phyloP scores from a whole-genome alignment of 2,329 filamentous ascomycete species.

The Xylaria polymorpha region DNA sequence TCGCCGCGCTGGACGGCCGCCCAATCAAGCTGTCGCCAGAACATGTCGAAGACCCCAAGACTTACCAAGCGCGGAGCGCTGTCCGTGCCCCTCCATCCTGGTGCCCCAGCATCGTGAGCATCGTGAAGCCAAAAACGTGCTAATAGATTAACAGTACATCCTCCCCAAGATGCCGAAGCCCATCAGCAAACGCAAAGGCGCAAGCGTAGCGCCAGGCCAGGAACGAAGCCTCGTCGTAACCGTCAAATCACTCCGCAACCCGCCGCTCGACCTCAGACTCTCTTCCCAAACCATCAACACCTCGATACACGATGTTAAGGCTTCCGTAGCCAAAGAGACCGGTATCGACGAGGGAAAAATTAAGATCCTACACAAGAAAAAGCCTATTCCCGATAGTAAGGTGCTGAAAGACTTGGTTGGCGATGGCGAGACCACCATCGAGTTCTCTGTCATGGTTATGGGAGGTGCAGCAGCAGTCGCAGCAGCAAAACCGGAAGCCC shows the following conservation, averaged over 20 bases:
- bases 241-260: conserved; percentile 82
- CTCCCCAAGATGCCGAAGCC: conserved; percentile 74
- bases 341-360: conserved; percentile 79
- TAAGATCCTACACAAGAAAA: conserved; percentile 87
- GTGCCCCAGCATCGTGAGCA: background rate
- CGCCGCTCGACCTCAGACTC: conserved; percentile 74
- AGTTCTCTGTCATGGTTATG: conserved; percentile 90
- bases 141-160: conserved; percentile 66
- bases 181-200: conserved; percentile 59
- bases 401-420: conserved; percentile 78
- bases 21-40: conserved; percentile 86
- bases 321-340: conserved; percentile 71
- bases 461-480: conserved; percentile 70
- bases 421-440: conserved; percentile 64
- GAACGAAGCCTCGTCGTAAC: conserved; percentile 67
- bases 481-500: conserved; percentile 54
- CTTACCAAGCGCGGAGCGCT: conserved; percentile 79
- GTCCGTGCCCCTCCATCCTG: conserved; percentile 63
- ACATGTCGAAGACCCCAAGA: conserved; percentile 87
- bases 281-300: conserved; percentile 72
- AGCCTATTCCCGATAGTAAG: conserved; percentile 83
- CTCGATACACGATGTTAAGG: conserved; percentile 83
- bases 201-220: conserved; percentile 60
- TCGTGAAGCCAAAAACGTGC: conserved; percentile 6
- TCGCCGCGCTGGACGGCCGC: conserved; percentile 80